Evolutionary conservation across 164 flowering plant species (phyloP), one percentile per base, ranked within the genome.

Genomic region (Berberis thunbergii): DNA sequence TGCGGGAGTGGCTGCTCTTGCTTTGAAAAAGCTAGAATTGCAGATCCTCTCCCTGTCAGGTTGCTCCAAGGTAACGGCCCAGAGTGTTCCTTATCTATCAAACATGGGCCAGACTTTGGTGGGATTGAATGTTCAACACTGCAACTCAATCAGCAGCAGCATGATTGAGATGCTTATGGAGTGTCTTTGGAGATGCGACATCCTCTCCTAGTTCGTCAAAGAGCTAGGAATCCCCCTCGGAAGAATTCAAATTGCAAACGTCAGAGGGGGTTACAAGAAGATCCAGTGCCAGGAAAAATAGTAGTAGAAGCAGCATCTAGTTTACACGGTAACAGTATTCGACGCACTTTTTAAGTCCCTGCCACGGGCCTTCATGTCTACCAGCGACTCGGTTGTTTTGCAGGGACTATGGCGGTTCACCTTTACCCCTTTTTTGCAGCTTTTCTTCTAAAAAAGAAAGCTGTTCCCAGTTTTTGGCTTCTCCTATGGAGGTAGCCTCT

Each of bases 161-260:
- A 49, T 65, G 3, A 69, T 78, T 26, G 79, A 78, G 54, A 49
- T 64, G 43, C 88, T 89, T 45, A 73, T 67, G 57, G 83, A 73
- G 65, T 71, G 65, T 49, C 77, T 89, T 39, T 83, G 85, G 86
- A 74, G 81, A 66, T 89, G 96, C 48, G 93, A 89, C 68, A 79
- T 89, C 79, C 91, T 89, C 41, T 66, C 67, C 74, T 88, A 61
- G 72, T 53, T 50, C 9, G 26, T 26, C 26, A 26, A 43, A 50
- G 48, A 49, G 45, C 7, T 40, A 52, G 10, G 44, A 9, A 6
- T 4, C 7, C 40, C 39, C 58, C 58, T n/a, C 39, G 1, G 40
- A 13, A 13, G 39, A 8, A 4, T 1, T 38, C 58, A 13, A 55
- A 8, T 3, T 3, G 13, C 58, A 13, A 38, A 13, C 2, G 58